Percentiles rank a stretch among this genome's conserved stretches.
Conservation (phyloP, 345 rosid species). For the Cardamine occulta region DNA sequence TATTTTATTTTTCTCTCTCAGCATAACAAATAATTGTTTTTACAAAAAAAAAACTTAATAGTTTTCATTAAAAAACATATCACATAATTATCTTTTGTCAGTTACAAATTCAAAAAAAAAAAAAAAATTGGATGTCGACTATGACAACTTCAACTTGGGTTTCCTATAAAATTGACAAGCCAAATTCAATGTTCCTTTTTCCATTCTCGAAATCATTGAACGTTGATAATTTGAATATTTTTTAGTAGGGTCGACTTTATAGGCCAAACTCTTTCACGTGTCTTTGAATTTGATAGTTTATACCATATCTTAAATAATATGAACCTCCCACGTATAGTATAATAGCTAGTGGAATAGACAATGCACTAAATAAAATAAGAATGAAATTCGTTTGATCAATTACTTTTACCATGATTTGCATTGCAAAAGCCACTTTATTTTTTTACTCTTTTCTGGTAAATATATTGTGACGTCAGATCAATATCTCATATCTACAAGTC, state of each 20-base stretch:
- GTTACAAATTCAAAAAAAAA: not conserved
- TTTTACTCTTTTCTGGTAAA: conserved; percentile 27
- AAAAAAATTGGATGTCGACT: not conserved
- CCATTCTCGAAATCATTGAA: conserved; percentile 27
- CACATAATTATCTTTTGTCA: not conserved
- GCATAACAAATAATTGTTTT: no score
- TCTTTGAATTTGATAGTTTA: conserved; percentile 33
- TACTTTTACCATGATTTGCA: conserved; percentile 34
- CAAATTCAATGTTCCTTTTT: conserved; percentile 7
- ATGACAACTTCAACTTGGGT: not conserved
- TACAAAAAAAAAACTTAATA: no score
- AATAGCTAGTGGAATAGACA: conserved; percentile 35
- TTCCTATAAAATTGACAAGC: not conserved
- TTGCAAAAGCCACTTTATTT: conserved; percentile 22
- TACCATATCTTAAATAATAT: not conserved
- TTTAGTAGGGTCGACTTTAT: conserved; percentile 22
- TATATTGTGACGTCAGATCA: conserved; percentile 16
- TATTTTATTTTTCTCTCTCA: not conserved
- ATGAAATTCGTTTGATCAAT: conserved; percentile 34
- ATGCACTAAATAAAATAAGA: conserved; percentile 30
- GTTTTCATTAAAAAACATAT: no score
- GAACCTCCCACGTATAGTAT: conserved; percentile 33
- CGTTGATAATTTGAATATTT: conserved; percentile 22
- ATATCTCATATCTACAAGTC: conserved; percentile 7
- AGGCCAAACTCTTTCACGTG: conserved; percentile 41